Conservation (phyloP, 2,329 filamentous ascomycete genomes). For the Chaetomium strumarium region DNA sequence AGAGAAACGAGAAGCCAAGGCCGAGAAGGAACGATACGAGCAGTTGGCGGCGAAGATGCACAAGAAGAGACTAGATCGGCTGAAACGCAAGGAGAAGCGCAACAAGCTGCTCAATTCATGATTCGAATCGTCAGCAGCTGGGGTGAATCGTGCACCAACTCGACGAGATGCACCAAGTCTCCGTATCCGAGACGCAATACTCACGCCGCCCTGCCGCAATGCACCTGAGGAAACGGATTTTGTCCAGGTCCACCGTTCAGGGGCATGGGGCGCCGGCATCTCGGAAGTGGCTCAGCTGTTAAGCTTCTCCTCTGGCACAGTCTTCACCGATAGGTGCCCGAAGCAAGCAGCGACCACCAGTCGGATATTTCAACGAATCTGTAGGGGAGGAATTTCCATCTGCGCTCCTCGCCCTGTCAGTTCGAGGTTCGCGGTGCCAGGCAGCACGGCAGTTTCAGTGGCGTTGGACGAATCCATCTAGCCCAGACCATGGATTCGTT, state of each 20-base stretch:
- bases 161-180: too few species aligned
- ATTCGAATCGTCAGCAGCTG: conserved; percentile 22
- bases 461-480: too few species aligned
- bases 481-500: too few species aligned
- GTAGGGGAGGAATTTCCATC: neutral
- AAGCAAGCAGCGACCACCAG: neutral
- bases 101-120: conserved; percentile 74
- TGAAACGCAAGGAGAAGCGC: conserved; percentile 94
- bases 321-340: neutral
- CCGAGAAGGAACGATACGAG: conserved; percentile 86
- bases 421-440: too few species aligned
- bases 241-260: neutral
- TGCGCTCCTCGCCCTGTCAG: neutral
- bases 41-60: conserved; percentile 98
- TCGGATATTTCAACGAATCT: neutral
- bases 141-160: too few species aligned
- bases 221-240: neutral
- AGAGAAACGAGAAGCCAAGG: conserved; percentile 81
- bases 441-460: too few species aligned
- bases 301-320: neutral
- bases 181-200: too few species aligned
- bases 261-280: too few species aligned
- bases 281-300: neutral
- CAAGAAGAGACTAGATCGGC: conserved; percentile 82
- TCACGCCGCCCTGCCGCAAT: too few species aligned